Percentiles rank a stretch among this genome's conserved stretches.
These are phyloP conservation scores for Symmetrospora coprosmae DNA, from an alignment of 768 basidiomycete species.

Conservation along the genomic window DNA sequence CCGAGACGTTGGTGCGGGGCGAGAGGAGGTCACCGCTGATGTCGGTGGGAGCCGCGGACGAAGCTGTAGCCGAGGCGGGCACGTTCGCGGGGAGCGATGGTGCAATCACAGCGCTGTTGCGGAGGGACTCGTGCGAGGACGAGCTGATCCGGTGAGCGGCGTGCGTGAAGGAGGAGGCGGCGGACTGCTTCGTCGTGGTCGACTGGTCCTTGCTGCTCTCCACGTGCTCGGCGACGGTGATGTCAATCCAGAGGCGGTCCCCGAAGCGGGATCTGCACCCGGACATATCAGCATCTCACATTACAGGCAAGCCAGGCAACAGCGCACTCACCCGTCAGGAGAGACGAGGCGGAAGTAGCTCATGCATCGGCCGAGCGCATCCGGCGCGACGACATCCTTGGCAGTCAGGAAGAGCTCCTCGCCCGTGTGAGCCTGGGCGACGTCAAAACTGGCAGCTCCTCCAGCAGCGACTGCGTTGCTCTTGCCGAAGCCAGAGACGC, in stretches of 20 bases:
- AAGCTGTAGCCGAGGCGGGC: too few relatives aligned
- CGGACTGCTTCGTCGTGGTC: too few relatives aligned
- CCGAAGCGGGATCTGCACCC: constrained; percentile 6
- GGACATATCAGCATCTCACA: not conserved
- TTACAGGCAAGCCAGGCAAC: not conserved
- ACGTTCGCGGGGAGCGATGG: too few relatives aligned
- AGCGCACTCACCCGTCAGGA: constrained; percentile 11
- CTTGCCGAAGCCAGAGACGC: constrained; percentile 16
- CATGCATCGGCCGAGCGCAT: constrained; percentile 7
- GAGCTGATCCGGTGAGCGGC: too few relatives aligned
- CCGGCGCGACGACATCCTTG: constrained; percentile 9
- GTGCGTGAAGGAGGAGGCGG: too few relatives aligned
- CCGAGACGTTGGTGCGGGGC: too few relatives aligned
- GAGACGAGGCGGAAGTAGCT: constrained; percentile 10
- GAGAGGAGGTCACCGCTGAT: too few relatives aligned
- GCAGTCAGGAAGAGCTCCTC: constrained; percentile 5
- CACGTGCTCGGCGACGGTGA: constrained; percentile 9
- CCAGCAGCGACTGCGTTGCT: not conserved
- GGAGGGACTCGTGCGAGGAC: too few relatives aligned
- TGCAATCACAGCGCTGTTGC: too few relatives aligned
- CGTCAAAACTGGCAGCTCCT: not conserved
- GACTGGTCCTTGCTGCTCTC: not conserved
- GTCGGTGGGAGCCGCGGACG: too few relatives aligned
- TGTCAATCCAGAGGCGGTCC: constrained; percentile 19
- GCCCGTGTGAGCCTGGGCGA: not conserved